Conservation (phyloP, 2,329 filamentous ascomycete species). For the Zalaria obscura region DNA sequence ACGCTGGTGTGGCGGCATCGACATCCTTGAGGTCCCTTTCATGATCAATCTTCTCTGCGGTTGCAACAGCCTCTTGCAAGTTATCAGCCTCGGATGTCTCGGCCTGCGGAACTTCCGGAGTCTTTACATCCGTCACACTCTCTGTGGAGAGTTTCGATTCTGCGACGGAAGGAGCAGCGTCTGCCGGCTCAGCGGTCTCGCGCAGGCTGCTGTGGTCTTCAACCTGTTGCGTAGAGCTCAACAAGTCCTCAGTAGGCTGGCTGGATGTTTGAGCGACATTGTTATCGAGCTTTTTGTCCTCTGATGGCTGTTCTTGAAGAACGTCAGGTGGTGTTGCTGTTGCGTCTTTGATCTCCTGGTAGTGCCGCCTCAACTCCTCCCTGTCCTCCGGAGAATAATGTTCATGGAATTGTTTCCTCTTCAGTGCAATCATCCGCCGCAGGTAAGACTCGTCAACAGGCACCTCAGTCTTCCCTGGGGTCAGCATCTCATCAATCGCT, state of each 20-base stretch:
- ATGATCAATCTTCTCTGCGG: too few species aligned
- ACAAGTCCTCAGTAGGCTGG: too few species aligned
- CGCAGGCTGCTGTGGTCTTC: too few species aligned
- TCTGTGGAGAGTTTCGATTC: too few species aligned
- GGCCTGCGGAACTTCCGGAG: neutral
- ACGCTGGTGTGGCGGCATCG: neutral
- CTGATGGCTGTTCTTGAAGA: neutral
- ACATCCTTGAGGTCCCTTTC: neutral
- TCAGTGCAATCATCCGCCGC: conserved; percentile 5
- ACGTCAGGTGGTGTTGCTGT: neutral
- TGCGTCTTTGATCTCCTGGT: conserved; percentile 1
- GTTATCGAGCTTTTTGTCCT: neutral
- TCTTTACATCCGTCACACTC: neutral
- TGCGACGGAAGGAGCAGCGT: too few species aligned
- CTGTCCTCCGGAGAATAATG: conserved; percentile 4
- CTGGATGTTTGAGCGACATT: too few species aligned
- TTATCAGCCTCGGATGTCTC: neutral
- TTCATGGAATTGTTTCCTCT: conserved; percentile 5
- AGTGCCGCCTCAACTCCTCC: conserved; percentile 3
- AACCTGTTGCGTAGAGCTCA: too few species aligned
- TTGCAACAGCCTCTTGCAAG: neutral
- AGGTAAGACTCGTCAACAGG: conserved; percentile 5
- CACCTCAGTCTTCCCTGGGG: conserved; percentile 1
- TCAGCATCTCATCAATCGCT: conserved; percentile 6
- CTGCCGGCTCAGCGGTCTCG: too few species aligned